These are phyloP conservation scores for Rhizophlyctis rosea DNA, from an alignment of 192 early-diverging fungal genomes.

Conservation along the genomic window DNA sequence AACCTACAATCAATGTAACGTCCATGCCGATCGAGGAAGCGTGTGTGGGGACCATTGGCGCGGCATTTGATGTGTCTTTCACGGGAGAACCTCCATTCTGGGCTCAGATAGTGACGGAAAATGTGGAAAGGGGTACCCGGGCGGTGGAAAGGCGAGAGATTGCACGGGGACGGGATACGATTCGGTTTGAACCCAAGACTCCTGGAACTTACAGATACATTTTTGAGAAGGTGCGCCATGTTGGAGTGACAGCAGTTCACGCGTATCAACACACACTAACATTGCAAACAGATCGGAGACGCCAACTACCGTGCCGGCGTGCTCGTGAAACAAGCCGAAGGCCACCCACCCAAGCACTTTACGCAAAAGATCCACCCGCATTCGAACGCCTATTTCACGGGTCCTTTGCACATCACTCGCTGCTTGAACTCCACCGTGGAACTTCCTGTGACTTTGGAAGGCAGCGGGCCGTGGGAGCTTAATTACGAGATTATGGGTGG, in stretches of 20 bases:
- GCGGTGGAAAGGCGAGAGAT: not conserved
- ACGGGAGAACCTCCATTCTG: slow-evolving; percentile 48
- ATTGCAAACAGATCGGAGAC: slow-evolving; percentile 37
- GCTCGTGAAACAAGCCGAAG: too few species aligned
- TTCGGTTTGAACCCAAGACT: slow-evolving; percentile 21
- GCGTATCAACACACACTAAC: too few species aligned
- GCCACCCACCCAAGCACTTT: slow-evolving; percentile 17
- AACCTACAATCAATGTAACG: slow-evolving; percentile 39
- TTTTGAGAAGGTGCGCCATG: slow-evolving; percentile 29
- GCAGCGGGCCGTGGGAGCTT: slow-evolving; percentile 46
- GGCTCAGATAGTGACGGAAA: slow-evolving; percentile 36
- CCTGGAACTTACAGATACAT: slow-evolving; percentile 43
- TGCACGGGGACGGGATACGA: not conserved
- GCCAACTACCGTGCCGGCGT: slow-evolving; percentile 42
- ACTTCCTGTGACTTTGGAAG: slow-evolving; percentile 26
- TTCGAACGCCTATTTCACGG: slow-evolving; percentile 32
- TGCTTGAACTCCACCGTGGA: slow-evolving; percentile 29
- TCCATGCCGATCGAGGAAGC: slow-evolving; percentile 36
- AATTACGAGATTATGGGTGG: slow-evolving; percentile 41
- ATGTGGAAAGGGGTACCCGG: slow-evolving; percentile 13
- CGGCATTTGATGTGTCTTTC: slow-evolving; percentile 41
- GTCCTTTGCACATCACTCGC: slow-evolving; percentile 10
- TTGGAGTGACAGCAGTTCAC: too few species aligned
- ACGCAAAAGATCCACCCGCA: slow-evolving; percentile 51
- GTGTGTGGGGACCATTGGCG: slow-evolving; percentile 50